Evolutionary conservation across 371 early-diverging fungal species (phyloP).

Genomic region (Choanephora cucurbitarum): DNA sequence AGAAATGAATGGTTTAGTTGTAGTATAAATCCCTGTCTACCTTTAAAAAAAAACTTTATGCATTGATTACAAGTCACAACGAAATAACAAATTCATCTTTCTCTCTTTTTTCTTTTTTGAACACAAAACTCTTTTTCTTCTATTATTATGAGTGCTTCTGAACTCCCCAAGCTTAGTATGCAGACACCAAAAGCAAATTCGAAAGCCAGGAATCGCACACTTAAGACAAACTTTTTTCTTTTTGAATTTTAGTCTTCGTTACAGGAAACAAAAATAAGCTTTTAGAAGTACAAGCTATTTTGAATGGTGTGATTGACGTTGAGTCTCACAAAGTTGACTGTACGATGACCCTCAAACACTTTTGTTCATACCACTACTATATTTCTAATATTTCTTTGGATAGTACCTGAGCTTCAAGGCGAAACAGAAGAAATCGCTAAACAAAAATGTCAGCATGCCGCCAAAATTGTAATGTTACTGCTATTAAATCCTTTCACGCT

Average conservation of each 20-base stretch:
- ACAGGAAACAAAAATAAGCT: constrained; percentile 94
- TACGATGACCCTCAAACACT: constrained; percentile 33
- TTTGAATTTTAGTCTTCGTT: constrained; percentile 52
- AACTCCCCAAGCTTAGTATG: constrained; percentile 22
- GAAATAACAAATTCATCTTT: background rate
- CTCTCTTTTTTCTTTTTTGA: background rate
- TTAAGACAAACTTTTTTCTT: no score
- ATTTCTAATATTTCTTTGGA: no score
- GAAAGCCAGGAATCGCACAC: no score
- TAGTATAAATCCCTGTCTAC: no score
- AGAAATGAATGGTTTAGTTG: no score
- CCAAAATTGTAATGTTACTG: constrained; percentile 50
- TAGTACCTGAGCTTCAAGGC: constrained; percentile 92
- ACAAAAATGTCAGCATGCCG: constrained; percentile 81
- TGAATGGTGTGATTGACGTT: constrained; percentile 67
- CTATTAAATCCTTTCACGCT: background rate
- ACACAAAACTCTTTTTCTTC: no score
- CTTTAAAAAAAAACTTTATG: no score
- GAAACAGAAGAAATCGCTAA: constrained; percentile 70
- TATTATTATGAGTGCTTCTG: background rate
- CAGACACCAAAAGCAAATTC: no score
- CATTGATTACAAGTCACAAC: no score
- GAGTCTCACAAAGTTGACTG: constrained; percentile 74
- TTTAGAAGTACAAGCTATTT: constrained; percentile 83
- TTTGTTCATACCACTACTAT: no score